A percentile compares a stretch with the other conserved stretches of the same genome.
These are phyloP conservation scores for Boletus rubropictus DNA, from an alignment of 768 basidiomycete genomes.

Conservation along the genomic window DNA sequence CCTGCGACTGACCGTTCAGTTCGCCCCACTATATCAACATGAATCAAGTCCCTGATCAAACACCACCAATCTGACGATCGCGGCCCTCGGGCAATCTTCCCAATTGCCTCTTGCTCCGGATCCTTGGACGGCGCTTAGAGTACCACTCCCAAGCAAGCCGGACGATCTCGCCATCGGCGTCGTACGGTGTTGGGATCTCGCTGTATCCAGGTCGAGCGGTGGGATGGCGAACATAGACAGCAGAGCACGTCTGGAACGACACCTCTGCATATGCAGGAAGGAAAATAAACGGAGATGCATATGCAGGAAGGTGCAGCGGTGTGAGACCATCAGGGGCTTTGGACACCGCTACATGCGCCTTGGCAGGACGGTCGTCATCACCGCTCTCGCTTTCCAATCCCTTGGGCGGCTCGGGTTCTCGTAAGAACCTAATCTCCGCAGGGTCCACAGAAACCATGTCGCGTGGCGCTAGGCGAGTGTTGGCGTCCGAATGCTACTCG, in stretches of 20 bases:
- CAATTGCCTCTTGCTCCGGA: slow-evolving; percentile 58
- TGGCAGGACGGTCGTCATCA: not conserved
- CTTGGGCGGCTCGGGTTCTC: slow-evolving; percentile 27
- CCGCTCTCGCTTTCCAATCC: slow-evolving; percentile 5
- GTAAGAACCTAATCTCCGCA: slow-evolving; percentile 67
- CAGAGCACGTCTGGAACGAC: slow-evolving; percentile 84
- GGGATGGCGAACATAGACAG: slow-evolving; percentile 90
- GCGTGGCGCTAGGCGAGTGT: slow-evolving; percentile 85
- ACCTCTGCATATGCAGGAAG: slow-evolving; percentile 87
- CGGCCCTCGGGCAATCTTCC: slow-evolving; percentile 65
- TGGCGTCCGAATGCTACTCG: slow-evolving; percentile 71
- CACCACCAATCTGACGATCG: slow-evolving; percentile 27
- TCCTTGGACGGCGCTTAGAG: slow-evolving; percentile 58
- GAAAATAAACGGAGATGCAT: slow-evolving; percentile 88
- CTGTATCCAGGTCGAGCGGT: slow-evolving; percentile 94
- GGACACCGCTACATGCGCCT: not conserved
- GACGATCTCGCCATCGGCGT: slow-evolving; percentile 90
- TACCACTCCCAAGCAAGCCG: slow-evolving; percentile 98
- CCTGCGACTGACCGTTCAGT: not conserved
- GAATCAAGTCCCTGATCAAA: not conserved
- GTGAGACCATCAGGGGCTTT: slow-evolving; percentile 36
- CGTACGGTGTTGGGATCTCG: slow-evolving; percentile 93
- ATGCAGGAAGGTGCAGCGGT: slow-evolving; percentile 81
- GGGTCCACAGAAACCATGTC: slow-evolving; percentile 93
- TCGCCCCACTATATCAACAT: not conserved